Base-by-base conservation (phyloP, 2,329 filamentous ascomycete species). In the Colletotrichum sojae region DNA sequence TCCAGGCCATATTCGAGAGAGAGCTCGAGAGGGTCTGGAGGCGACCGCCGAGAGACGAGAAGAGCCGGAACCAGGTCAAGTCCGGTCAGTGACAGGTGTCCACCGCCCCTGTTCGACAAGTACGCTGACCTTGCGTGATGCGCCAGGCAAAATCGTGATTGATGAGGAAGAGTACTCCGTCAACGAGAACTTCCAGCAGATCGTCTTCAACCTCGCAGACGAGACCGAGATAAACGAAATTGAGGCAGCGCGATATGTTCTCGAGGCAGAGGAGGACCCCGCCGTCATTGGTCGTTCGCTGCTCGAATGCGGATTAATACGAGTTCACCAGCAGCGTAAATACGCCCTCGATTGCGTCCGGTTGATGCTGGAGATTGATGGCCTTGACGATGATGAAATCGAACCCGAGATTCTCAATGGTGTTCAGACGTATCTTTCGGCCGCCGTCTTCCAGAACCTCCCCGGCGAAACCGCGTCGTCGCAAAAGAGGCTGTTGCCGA, bases 211-310 rank as follows among this genome's bases (percentile, higher is more conserved):
- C 74, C 85, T 99, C 45, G 93, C 95, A 63, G 95, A 98, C 79
- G 93, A 94, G 73, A 85, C 98, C 71, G 91, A 97, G 75, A 85
- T 99, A 60, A 95, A 99, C 81, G 97, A 99, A 80, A 78, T 97
- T 66, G 89, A 96, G 74, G 92, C 95, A 18, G 93, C 94, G 10
- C 87, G 88, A 73, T 88, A 96, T 57, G 89, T 97, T 66, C 83
- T 97, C 59, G 90, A 91, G 63, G 90, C 93, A 18, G 88, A 93
- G 76, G 87, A 90, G 45, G 91, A 95, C 73, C 86, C 90, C 16
- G 85, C 88, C 52, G 84, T 88, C 16, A 84, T 94, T 5, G 94
- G 94, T 70, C 89, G 93, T 25, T 87, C 93, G 3, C 86, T 93
- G 69, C 86, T 94, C 63, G 91, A 95, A 78, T 92, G 92, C 73